Base-by-base conservation (phyloP, 2,329 filamentous ascomycete genomes). In the Colletotrichum siamense region DNA sequence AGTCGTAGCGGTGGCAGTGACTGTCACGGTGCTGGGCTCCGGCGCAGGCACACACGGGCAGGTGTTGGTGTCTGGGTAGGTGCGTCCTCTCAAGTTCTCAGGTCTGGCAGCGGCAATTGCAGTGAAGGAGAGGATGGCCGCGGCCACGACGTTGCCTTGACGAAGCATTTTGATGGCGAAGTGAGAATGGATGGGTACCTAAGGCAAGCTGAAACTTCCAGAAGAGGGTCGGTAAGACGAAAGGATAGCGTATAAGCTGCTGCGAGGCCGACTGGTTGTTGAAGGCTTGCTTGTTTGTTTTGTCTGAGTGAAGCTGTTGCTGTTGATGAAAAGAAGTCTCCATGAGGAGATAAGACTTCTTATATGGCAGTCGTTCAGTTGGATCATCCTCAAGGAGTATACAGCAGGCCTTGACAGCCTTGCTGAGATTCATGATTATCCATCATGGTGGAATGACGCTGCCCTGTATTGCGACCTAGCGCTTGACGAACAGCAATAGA, bases 1-100 rank as follows among this genome's bases (percentile, higher is more conserved):
- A 10, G 78, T 80, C 16, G 79, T 70, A 8, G 78, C 28, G 9
- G 81, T 82, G 24, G 81, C 72, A 36, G 75, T 78, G 30, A 77
- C 78, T 73, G 55, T 79, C 39, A 57, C 78, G 36, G 8, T 69
- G 70, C 44, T 18, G 36, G 73, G 65, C 22, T 64, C 65, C 28
- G 63, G 10, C 34, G 83, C 77, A 6, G 75, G 57, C 24, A 55
- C 44, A 30, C 76, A 76, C 18, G 76, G 59, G 26, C 73, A 78
- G 36, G 76, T 77, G 62, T 77, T 76, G 15, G 66, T 18, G 69
- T 78, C 68, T 34, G 74, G 55, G 57, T 73, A 67, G 4, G 69
- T 57, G 8, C 77, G 75, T 22, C 18, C 75, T 18, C 69, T 66
- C 61, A 76, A 26, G 49, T 64, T 77, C 13, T 77, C 77, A 5